Conservation (phyloP, 306 rosid genomes). For the Citrullus colocynthis region DNA sequence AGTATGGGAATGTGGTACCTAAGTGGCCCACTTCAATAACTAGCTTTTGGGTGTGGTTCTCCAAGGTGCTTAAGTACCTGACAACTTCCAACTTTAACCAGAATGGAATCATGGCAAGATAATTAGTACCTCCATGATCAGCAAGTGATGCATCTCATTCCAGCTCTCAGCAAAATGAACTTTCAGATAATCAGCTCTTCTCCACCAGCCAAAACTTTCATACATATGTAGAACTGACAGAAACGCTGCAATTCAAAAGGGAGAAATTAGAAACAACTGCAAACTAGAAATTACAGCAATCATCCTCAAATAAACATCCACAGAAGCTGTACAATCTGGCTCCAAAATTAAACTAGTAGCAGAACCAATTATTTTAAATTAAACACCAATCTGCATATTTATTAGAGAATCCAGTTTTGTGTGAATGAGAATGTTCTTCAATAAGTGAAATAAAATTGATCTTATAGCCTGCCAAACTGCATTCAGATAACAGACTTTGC, state of each 20-base stretch:
- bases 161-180: conserved; percentile 99
- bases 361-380: not conserved
- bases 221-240: conserved; percentile 91
- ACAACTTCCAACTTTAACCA: not conserved
- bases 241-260: conserved; percentile 49
- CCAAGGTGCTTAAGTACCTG: too few relatives aligned
- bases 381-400: not conserved
- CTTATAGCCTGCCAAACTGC: not conserved
- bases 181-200: conserved; percentile 89
- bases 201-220: conserved; percentile 99
- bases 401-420: not conserved
- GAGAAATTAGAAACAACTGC: not conserved
- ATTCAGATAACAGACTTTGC: not conserved
- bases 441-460: not conserved
- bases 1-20: too few relatives aligned
- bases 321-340: not conserved
- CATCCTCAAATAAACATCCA: not conserved
- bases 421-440: not conserved
- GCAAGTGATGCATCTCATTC: conserved; percentile 99
- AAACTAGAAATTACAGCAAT: not conserved
- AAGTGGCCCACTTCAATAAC: too few relatives aligned
- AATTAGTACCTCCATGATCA: conserved; percentile 81
- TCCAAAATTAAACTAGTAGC: not conserved
- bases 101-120: not conserved
- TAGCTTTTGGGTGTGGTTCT: too few relatives aligned